phyloP scores from a whole-genome alignment of 1,139 yeast genomes.

The Candida freyschussii region DNA sequence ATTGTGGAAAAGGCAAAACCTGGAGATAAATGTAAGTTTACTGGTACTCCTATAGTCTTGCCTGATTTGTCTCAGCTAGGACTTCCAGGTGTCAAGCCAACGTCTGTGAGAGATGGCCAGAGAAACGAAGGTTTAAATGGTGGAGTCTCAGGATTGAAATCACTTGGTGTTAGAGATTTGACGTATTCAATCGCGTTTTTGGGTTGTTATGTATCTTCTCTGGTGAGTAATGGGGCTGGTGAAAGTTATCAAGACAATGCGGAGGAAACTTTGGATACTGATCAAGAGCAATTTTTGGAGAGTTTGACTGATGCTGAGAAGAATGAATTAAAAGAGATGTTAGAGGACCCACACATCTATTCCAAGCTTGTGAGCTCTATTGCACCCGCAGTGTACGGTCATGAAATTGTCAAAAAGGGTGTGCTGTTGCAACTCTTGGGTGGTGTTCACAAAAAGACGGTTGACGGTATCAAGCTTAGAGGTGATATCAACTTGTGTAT shows the following conservation, averaged over 20 bases:
- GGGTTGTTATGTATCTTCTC: constrained; percentile 77
- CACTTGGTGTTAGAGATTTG: constrained; percentile 86
- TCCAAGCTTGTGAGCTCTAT: constrained; percentile 81
- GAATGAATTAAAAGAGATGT: constrained; percentile 83
- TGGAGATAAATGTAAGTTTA: constrained; percentile 92
- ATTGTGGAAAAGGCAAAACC: constrained; percentile 96
- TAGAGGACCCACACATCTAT: constrained; percentile 81
- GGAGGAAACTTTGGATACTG: constrained; percentile 46
- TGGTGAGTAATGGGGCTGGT: constrained; percentile 45
- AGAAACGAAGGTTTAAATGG: constrained; percentile 70
- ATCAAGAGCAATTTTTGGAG: constrained; percentile 76
- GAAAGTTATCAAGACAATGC: constrained; percentile 35
- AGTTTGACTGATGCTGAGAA: constrained; percentile 81
- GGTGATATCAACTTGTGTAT: constrained; percentile 97
- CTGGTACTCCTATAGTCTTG: constrained; percentile 92
- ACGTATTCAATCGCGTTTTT: constrained; percentile 89
- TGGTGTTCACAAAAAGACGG: constrained; percentile 92
- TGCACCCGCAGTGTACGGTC: constrained; percentile 97
- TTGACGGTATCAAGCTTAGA: constrained; percentile 91
- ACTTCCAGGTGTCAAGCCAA: constrained; percentile 93
- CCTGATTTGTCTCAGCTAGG: constrained; percentile 96
- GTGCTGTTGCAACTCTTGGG: constrained; percentile 82
- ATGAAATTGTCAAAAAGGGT: constrained; percentile 91
- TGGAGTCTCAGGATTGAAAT: constrained; percentile 80
- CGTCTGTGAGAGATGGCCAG: constrained; percentile 65